phyloP scores from a whole-genome alignment of 192 early-diverging fungal species.

The Gamsiella multidivaricata region DNA sequence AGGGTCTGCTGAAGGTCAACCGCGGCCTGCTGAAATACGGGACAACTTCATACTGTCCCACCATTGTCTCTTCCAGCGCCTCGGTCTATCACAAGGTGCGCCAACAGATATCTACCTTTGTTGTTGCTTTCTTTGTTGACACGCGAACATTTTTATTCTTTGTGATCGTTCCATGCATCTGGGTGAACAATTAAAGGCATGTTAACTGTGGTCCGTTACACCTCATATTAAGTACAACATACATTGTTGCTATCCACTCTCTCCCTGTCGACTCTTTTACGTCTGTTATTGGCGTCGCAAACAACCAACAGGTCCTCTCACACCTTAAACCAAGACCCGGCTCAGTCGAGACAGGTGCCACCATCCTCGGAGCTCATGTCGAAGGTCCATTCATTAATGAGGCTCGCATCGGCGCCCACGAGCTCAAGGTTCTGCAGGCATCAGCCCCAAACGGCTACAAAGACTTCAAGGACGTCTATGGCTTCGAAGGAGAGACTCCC shows the following conservation, averaged over 20 bases:
- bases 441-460: slow-evolving; percentile 67
- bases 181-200: background rate
- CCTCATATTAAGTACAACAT: too few relatives aligned
- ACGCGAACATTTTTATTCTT: background rate
- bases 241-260: background rate
- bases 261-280: background rate
- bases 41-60: slow-evolving; percentile 85
- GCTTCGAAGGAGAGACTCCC: slow-evolving; percentile 57
- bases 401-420: slow-evolving; percentile 81
- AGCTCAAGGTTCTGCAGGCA: slow-evolving; percentile 66
- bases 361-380: slow-evolving; percentile 71
- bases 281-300: background rate
- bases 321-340: slow-evolving; percentile 73
- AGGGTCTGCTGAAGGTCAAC: slow-evolving; percentile 72
- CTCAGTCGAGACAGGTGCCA: slow-evolving; percentile 69
- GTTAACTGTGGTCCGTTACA: background rate
- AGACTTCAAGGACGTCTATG: slow-evolving; percentile 79
- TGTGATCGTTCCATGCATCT: slow-evolving; percentile 34
- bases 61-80: slow-evolving; percentile 77
- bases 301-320: slow-evolving; percentile 52
- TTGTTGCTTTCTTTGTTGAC: slow-evolving; percentile 2
- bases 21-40: slow-evolving; percentile 82
- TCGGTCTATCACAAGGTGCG: slow-evolving; percentile 76
- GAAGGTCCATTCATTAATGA: slow-evolving; percentile 73
- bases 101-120: too few relatives aligned